A percentile compares a stretch with the other conserved stretches of the same genome.
Conservation (phyloP, 2,329 filamentous ascomycete genomes). For the Alternaria gansuensis region DNA sequence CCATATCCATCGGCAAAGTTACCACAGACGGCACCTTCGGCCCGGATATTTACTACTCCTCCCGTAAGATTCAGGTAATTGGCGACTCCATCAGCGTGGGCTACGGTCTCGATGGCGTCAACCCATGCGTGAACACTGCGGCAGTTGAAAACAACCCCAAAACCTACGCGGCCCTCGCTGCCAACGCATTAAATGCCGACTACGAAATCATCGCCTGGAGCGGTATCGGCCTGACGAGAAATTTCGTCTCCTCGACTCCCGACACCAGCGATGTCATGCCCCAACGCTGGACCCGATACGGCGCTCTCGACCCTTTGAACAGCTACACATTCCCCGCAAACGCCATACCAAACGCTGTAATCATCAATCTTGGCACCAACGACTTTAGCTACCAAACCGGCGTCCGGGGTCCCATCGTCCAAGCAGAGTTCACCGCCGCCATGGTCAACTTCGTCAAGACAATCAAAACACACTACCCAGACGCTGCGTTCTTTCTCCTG, state of each 20-base stretch:
- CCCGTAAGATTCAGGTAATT: constrained; percentile 56
- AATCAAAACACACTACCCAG: constrained; percentile 50
- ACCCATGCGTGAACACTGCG: constrained; percentile 55
- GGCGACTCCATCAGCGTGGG: constrained; percentile 59
- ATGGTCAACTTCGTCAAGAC: constrained; percentile 43
- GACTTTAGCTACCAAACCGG: constrained; percentile 52
- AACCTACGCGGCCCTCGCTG: constrained; percentile 57
- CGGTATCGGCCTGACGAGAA: constrained; percentile 56
- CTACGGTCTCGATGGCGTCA: constrained; percentile 55
- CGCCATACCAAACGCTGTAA: constrained; percentile 50
- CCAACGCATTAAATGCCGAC: constrained; percentile 54
- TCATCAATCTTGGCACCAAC: constrained; percentile 59
- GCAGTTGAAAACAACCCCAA: constrained; percentile 53
- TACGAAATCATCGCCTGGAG: constrained; percentile 58
- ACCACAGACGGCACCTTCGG: constrained; percentile 43
- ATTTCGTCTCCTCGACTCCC: constrained; percentile 44
- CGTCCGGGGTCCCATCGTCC: constrained; percentile 23
- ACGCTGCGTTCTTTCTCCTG: constrained; percentile 54
- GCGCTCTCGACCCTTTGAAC: constrained; percentile 52
- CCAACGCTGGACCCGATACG: constrained; percentile 55
- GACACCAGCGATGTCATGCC: constrained; percentile 53
- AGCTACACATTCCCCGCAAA: constrained; percentile 53
- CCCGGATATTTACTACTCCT: constrained; percentile 28
- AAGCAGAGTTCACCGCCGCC: constrained; percentile 25
- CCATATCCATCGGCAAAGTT: constrained; percentile 43